Evolutionary conservation across 2,329 filamentous ascomycete species (phyloP).

Genomic region (Neonectria coccinea): DNA sequence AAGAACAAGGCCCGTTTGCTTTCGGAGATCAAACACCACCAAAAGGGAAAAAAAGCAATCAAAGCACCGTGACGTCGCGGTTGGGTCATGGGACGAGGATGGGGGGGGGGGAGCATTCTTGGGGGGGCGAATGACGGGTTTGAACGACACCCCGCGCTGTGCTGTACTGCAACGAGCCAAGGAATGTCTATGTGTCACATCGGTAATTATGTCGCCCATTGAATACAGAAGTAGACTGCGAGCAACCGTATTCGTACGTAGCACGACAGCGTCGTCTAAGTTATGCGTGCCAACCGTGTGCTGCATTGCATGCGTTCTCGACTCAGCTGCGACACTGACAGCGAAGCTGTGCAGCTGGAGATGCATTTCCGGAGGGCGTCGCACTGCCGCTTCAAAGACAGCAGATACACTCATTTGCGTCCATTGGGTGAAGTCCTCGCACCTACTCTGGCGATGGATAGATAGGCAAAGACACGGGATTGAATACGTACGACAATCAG

Average conservation of each 20-base stretch:
- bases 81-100: background rate
- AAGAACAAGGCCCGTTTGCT: conserved; percentile 12
- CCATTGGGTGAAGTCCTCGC: background rate
- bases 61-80: conserved; percentile 15
- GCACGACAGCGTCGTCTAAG: too few species aligned
- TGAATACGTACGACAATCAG: background rate
- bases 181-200: background rate
- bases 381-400: conserved; percentile 10
- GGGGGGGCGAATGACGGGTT: background rate
- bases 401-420: background rate
- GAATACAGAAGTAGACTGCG: too few species aligned
- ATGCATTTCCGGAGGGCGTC: conserved; percentile 33
- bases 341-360: conserved; percentile 27
- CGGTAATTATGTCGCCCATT: too few species aligned
- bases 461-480: conserved; percentile 16
- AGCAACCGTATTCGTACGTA: too few species aligned
- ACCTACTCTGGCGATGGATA: background rate
- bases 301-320: background rate
- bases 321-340: conserved; percentile 20
- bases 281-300: background rate
- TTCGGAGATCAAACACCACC: conserved; percentile 32
- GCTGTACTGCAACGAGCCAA: background rate
- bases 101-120: too few species aligned
- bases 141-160: background rate
- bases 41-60: too few species aligned